Conservation (phyloP, 345 rosid genomes). For the Stellera chamaejasme region DNA sequence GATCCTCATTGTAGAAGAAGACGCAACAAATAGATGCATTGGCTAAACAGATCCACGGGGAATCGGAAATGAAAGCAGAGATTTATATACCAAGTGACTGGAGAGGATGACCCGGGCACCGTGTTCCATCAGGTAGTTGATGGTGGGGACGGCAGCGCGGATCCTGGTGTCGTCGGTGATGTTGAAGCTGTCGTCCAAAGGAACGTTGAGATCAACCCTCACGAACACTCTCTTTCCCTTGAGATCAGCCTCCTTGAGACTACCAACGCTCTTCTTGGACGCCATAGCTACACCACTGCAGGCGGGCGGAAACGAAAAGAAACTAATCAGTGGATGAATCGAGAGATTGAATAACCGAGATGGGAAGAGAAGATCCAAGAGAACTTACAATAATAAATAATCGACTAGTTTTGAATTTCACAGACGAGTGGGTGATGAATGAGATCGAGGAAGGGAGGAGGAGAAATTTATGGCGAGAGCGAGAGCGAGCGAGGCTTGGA, state of each 20-base stretch:
- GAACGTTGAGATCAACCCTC: slow-evolving; percentile 55
- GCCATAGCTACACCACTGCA: slow-evolving; percentile 17
- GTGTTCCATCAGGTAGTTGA: slow-evolving; percentile 37
- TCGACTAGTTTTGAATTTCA: background rate
- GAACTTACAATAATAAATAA: background rate
- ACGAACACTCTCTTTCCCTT: slow-evolving; percentile 66
- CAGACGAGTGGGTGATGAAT: background rate
- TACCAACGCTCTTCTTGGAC: slow-evolving; percentile 48
- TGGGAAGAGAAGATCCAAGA: background rate
- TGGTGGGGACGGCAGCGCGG: slow-evolving; percentile 53
- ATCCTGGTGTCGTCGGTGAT: slow-evolving; percentile 50
- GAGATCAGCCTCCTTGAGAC: slow-evolving; percentile 42
- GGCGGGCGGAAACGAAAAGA: background rate
- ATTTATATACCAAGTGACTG: slow-evolving; percentile 32
- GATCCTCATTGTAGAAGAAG: too few species aligned
- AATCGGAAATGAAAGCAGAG: background rate
- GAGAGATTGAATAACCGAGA: background rate
- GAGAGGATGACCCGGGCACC: slow-evolving; percentile 39
- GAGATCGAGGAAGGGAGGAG: background rate
- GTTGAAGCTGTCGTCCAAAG: slow-evolving; percentile 35
- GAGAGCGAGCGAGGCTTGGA: too few species aligned
- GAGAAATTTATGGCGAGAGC: background rate
- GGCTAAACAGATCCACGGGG: too few species aligned
- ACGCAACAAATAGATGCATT: too few species aligned
- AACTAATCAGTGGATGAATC: background rate